Conservation (phyloP, 495 filamentous ascomycete genomes). For the Xylaria curta region DNA sequence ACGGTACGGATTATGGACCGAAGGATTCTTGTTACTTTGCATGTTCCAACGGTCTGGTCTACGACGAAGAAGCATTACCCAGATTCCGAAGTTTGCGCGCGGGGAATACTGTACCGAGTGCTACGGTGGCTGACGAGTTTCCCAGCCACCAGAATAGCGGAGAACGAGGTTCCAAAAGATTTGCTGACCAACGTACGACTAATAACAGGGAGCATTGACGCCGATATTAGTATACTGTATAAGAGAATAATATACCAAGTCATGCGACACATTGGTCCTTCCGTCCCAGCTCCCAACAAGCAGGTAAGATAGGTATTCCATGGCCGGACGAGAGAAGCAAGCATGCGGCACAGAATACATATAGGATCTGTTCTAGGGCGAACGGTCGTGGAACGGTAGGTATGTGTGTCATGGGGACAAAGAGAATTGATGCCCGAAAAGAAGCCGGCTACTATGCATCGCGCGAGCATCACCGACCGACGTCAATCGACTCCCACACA, state of each 20-base stretch:
- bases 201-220: slow-evolving; percentile 20
- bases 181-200: slow-evolving; percentile 28
- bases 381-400: slow-evolving; percentile 18
- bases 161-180: slow-evolving; percentile 4
- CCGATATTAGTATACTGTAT: slow-evolving; percentile 19
- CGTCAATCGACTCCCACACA: background rate
- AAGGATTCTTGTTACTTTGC: background rate
- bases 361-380: slow-evolving; percentile 9
- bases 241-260: slow-evolving; percentile 17
- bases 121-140: slow-evolving; percentile 25
- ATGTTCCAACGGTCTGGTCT: background rate
- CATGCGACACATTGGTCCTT: slow-evolving; percentile 20
- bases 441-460: slow-evolving; percentile 21
- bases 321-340: slow-evolving; percentile 14
- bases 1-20: background rate
- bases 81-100: background rate
- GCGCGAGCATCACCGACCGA: slow-evolving; percentile 16
- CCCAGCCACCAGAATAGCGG: slow-evolving; percentile 26
- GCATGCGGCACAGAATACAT: slow-evolving; percentile 22
- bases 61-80: background rate
- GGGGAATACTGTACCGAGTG: background rate
- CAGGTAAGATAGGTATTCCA: slow-evolving; percentile 10
- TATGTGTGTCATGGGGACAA: slow-evolving; percentile 27
- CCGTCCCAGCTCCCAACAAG: slow-evolving; percentile 2
- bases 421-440: slow-evolving; percentile 25